Evolutionary conservation across 768 basidiomycete species (phyloP).

Genomic region (Harrya chromipes): DNA sequence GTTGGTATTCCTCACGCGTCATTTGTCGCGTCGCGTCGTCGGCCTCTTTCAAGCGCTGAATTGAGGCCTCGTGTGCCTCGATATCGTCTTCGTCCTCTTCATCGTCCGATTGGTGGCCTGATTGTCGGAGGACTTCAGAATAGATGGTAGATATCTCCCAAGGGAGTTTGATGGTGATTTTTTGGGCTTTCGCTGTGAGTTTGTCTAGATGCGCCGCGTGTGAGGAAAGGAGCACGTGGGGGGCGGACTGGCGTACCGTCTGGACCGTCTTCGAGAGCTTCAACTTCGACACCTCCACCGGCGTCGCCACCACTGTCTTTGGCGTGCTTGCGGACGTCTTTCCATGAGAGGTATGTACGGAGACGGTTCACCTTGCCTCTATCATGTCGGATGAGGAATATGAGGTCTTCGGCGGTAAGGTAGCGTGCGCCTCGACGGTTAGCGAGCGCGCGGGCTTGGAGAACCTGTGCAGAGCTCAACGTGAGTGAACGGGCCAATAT

Average conservation of each 20-base stretch:
- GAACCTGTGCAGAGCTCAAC: constrained; percentile 49
- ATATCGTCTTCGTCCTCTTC: constrained; percentile 96
- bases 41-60: constrained; percentile 88
- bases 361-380: constrained; percentile 91
- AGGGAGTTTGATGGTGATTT: constrained; percentile 91
- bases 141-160: constrained; percentile 96
- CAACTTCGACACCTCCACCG: constrained; percentile 77
- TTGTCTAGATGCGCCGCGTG: constrained; percentile 50
- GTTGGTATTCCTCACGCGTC: constrained; percentile 96
- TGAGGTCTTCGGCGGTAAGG: constrained; percentile 89
- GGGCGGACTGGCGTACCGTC: constrained; percentile 50
- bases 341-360: constrained; percentile 93
- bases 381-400: constrained; percentile 95
- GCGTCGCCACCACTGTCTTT: constrained; percentile 87
- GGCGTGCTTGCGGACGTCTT: constrained; percentile 92
- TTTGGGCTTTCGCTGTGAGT: constrained; percentile 78
- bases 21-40: constrained; percentile 94
- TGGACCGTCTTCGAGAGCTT: constrained; percentile 77
- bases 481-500: constrained; percentile 2
- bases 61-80: constrained; percentile 93
- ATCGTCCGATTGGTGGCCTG: constrained; percentile 83
- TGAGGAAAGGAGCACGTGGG: neutral
- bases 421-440: constrained; percentile 81
- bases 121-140: constrained; percentile 75
- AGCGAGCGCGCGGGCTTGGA: constrained; percentile 84